These are phyloP conservation scores for Ceratocystis eucalypticola DNA, from an alignment of 2,329 filamentous ascomycete genomes.

Conservation along the genomic window DNA sequence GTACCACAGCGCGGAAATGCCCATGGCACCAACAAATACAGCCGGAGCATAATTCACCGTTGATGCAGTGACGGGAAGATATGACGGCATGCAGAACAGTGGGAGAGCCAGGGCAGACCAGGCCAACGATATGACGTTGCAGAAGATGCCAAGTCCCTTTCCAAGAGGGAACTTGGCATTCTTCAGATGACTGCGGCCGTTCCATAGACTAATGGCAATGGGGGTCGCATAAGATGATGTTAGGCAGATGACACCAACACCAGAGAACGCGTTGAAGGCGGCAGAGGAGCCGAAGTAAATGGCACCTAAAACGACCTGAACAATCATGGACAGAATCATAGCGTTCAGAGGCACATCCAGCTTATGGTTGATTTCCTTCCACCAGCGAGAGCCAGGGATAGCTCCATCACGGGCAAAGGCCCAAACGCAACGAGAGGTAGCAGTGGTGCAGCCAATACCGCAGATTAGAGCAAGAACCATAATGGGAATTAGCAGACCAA, in stretches of 20 bases:
- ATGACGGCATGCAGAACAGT: conserved; percentile 59
- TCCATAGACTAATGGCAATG: conserved; percentile 49
- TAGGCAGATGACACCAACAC: conserved; percentile 55
- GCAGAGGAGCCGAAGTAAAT: conserved; percentile 57
- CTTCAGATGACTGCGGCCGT: conserved; percentile 45
- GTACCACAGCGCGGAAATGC: conserved; percentile 53
- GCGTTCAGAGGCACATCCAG: conserved; percentile 55
- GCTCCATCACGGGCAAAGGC: conserved; percentile 58
- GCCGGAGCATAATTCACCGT: conserved; percentile 63
- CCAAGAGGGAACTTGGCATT: conserved; percentile 49
- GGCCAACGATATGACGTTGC: conserved; percentile 50
- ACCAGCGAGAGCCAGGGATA: conserved; percentile 48
- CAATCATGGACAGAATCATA: conserved; percentile 56
- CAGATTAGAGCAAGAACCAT: conserved; percentile 54
- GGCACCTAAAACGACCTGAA: conserved; percentile 49
- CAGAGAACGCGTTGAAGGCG: conserved; percentile 61
- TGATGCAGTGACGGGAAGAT: conserved; percentile 43
- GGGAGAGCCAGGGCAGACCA: conserved; percentile 58
- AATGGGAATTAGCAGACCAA: conserved; percentile 49
- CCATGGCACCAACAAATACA: conserved; percentile 54
- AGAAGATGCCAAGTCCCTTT: conserved; percentile 39
- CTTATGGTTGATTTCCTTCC: conserved; percentile 47
- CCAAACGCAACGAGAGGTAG: conserved; percentile 53
- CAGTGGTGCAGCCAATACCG: conserved; percentile 56
- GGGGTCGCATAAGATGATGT: conserved; percentile 56